Conservation (phyloP, 2,329 filamentous ascomycete genomes). For the Corynespora cassiicola region DNA sequence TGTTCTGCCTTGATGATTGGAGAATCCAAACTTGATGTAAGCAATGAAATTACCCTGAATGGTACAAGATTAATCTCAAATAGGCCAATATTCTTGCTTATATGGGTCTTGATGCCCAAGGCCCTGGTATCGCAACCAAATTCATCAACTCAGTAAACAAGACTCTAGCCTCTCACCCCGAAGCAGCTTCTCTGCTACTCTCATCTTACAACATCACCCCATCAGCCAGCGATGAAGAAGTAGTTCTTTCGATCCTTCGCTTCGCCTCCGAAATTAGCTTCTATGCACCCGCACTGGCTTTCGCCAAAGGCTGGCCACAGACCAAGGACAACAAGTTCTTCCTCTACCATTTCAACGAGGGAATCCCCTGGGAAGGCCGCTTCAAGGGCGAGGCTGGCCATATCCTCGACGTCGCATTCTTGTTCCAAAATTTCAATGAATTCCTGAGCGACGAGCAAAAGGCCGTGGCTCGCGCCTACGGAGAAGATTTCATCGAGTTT, state of each 20-base stretch:
- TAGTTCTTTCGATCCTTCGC: conserved; percentile 49
- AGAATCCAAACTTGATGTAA: conserved; percentile 56
- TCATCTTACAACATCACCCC: conserved; percentile 49
- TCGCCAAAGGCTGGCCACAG: conserved; percentile 46
- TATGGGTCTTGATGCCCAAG: conserved; percentile 28
- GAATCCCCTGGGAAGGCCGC: conserved; percentile 42
- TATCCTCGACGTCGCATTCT: conserved; percentile 39
- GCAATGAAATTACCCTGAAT: conserved; percentile 1
- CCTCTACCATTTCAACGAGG: conserved; percentile 43
- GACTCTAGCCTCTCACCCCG: conserved; percentile 31
- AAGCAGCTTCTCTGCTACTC: conserved; percentile 33
- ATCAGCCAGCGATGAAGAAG: conserved; percentile 48
- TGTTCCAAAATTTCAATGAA: conserved; percentile 44
- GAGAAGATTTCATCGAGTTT: conserved; percentile 40
- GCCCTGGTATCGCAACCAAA: conserved; percentile 35
- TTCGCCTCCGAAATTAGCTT: conserved; percentile 56
- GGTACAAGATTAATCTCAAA: conserved; percentile 1
- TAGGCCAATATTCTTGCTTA: conserved; percentile 36
- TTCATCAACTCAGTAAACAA: conserved; percentile 43
- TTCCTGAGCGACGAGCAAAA: conserved; percentile 27
- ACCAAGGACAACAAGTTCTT: conserved; percentile 34
- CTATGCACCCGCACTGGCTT: conserved; percentile 51
- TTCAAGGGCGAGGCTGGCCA: conserved; percentile 42
- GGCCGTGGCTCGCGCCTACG: conserved; percentile 29
- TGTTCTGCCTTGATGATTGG: conserved; percentile 56